These are phyloP conservation scores for Fusarium xyrophilum DNA, from an alignment of 2,329 filamentous ascomycete genomes.

Conservation along the genomic window DNA sequence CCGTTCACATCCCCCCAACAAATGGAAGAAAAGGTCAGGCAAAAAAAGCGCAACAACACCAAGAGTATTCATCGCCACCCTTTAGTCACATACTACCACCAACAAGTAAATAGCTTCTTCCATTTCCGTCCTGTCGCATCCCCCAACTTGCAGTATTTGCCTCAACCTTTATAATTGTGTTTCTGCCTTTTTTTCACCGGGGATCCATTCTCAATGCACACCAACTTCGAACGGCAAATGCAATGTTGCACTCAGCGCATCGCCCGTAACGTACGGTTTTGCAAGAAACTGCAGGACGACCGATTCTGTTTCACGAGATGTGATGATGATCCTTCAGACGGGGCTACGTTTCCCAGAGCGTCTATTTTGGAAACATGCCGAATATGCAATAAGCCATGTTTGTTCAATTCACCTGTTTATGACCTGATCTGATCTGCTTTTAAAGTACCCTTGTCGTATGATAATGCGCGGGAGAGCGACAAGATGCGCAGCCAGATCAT, in stretches of 20 bases:
- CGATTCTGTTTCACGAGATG: slow-evolving; percentile 10
- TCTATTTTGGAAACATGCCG: slow-evolving; percentile 14
- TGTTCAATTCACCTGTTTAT: not conserved
- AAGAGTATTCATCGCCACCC: slow-evolving; percentile 24
- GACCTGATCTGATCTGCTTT: not conserved
- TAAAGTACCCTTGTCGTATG: slow-evolving; percentile 18
- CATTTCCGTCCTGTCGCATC: slow-evolving; percentile 18
- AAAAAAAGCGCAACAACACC: slow-evolving; percentile 14
- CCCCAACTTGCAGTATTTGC: not conserved
- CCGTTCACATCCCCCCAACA: slow-evolving; percentile 2
- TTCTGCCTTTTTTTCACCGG: not conserved
- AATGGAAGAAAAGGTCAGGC: not conserved
- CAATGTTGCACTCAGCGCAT: slow-evolving; percentile 4
- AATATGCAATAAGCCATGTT: slow-evolving; percentile 3
- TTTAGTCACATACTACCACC: slow-evolving; percentile 18
- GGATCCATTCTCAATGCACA: slow-evolving; percentile 5
- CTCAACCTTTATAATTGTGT: not conserved
- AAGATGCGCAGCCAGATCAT: not conserved
- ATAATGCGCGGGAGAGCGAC: slow-evolving; percentile 22
- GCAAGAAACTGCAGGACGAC: slow-evolving; percentile 1
- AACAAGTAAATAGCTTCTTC: slow-evolving; percentile 14
- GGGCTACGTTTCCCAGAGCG: slow-evolving; percentile 1
- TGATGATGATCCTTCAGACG: not conserved
- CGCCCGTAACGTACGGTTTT: slow-evolving; percentile 4
- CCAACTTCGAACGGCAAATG: not conserved